phyloP scores from a whole-genome alignment of 1,284 basidiomycete genomes.

The Coniferiporia weirii region DNA sequence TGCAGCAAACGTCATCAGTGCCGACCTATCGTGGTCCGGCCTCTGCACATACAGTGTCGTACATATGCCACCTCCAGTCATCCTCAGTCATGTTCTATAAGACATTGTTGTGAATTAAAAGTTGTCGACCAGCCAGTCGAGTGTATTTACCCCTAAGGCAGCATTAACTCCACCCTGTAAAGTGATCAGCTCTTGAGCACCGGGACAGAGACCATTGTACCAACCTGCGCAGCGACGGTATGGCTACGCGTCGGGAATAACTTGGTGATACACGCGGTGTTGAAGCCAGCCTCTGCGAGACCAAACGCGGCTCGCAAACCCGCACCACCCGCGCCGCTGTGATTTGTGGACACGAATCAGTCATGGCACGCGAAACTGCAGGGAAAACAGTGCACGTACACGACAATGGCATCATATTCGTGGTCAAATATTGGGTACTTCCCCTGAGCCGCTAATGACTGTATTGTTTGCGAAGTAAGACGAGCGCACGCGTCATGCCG shows the following conservation, averaged over 20 bases:
- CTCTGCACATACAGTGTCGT: conserved; percentile 76
- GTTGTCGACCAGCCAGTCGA: background rate
- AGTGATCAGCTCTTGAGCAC: conserved; percentile 22
- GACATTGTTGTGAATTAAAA: conserved; percentile 1
- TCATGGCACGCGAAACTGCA: background rate
- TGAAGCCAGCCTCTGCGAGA: conserved; percentile 97
- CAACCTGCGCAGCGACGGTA: conserved; percentile 94
- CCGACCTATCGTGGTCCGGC: background rate
- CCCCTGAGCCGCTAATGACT: conserved; percentile 68
- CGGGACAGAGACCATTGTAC: conserved; percentile 22
- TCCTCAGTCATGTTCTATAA: conserved; percentile 97
- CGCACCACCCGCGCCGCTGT: conserved; percentile 94
- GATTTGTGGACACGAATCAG: conserved; percentile 7
- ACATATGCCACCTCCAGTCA: conserved; percentile 99
- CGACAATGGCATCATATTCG: conserved; percentile 94
- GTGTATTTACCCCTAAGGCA: conserved; percentile 79
- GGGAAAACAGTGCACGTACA: conserved; percentile 52
- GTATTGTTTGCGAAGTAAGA: conserved; percentile 17
- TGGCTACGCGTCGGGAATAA: conserved; percentile 99
- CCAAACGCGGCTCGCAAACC: conserved; percentile 98
- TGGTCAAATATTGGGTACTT: conserved; percentile 98
- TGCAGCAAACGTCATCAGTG: conserved; percentile 27
- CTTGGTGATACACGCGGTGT: conserved; percentile 98
- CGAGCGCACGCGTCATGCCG: conserved; percentile 7
- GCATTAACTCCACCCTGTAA: conserved; percentile 97